Conservation (phyloP, 2,329 filamentous ascomycete species). For the Hymenoscyphus repandus region DNA sequence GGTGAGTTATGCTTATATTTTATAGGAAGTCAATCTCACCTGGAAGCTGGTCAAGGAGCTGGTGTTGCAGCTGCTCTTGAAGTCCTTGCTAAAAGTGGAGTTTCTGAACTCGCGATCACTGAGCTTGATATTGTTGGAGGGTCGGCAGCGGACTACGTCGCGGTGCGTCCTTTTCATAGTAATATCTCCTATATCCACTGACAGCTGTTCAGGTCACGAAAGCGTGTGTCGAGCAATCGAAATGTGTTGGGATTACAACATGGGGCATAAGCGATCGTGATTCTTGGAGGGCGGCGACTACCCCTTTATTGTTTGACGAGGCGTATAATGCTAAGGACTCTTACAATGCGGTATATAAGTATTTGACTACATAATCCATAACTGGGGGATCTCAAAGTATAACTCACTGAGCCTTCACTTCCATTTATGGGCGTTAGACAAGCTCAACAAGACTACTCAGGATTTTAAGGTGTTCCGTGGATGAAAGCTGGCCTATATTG, state of each 20-base stretch:
- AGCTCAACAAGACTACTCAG: too few relatives aligned
- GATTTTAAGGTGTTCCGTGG: too few relatives aligned
- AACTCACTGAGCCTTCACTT: too few relatives aligned
- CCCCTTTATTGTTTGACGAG: constrained; percentile 2
- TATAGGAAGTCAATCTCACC: constrained; percentile 11
- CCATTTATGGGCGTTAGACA: too few relatives aligned
- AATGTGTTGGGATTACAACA: constrained; percentile 31
- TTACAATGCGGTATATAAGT: constrained; percentile 3
- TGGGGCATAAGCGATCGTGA: constrained; percentile 36
- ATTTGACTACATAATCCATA: background rate
- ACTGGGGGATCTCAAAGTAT: too few relatives aligned
- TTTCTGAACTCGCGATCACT: constrained; percentile 53
- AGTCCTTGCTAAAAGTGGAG: constrained; percentile 40
- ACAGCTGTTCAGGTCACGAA: constrained; percentile 16
- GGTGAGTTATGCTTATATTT: background rate
- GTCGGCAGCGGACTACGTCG: constrained; percentile 9
- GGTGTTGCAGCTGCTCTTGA: constrained; percentile 9
- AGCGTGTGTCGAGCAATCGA: constrained; percentile 25
- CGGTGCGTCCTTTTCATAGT: constrained; percentile 7
- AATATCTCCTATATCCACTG: background rate
- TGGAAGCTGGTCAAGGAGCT: constrained; percentile 10
- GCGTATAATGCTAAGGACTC: background rate
- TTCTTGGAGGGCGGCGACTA: constrained; percentile 32
- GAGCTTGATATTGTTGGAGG: constrained; percentile 50
- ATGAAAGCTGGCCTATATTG: too few relatives aligned